Conservation (phyloP, 495 filamentous ascomycete species). For the Elaphomyces granulatus region DNA sequence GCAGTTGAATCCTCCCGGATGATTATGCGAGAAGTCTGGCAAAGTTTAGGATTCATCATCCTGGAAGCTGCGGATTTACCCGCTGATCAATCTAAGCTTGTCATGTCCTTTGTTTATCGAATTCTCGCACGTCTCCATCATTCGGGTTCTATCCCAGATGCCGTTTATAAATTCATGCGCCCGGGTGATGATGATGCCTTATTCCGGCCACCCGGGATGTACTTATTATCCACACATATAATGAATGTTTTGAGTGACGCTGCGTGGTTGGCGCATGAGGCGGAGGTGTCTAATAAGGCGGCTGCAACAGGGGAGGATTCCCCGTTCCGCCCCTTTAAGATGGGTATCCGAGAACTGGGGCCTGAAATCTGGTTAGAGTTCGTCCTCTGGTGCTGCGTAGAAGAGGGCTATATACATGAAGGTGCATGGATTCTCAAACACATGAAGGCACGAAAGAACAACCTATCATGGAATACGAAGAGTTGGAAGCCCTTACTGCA, state of each 20-base stretch:
- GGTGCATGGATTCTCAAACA: slow-evolving; percentile 35
- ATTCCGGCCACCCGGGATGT: slow-evolving; percentile 43
- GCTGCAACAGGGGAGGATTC: slow-evolving; percentile 34
- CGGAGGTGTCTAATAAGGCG: slow-evolving; percentile 28
- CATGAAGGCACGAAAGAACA: slow-evolving; percentile 18
- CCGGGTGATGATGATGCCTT: slow-evolving; percentile 20
- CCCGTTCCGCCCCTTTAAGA: slow-evolving; percentile 35
- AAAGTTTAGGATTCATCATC: slow-evolving; percentile 39
- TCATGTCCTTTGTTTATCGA: slow-evolving; percentile 43
- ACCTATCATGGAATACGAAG: slow-evolving; percentile 25
- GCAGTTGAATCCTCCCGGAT: not conserved
- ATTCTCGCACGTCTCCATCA: slow-evolving; percentile 49
- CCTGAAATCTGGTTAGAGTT: slow-evolving; percentile 53
- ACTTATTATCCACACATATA: slow-evolving; percentile 42
- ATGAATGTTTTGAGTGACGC: slow-evolving; percentile 48
- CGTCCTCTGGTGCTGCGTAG: slow-evolving; percentile 51
- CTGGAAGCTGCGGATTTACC: slow-evolving; percentile 33
- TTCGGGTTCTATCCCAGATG: slow-evolving; percentile 38
- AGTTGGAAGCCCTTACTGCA: slow-evolving; percentile 26
- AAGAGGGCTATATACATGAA: slow-evolving; percentile 42
- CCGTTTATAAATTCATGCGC: slow-evolving; percentile 37
- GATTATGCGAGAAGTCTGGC: slow-evolving; percentile 29
- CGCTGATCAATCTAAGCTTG: slow-evolving; percentile 24
- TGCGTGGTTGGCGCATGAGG: slow-evolving; percentile 41
- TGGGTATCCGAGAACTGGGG: slow-evolving; percentile 37